Evolutionary conservation across 179 eudicot species (phyloP).

Genomic region (Silene noctiflora): DNA sequence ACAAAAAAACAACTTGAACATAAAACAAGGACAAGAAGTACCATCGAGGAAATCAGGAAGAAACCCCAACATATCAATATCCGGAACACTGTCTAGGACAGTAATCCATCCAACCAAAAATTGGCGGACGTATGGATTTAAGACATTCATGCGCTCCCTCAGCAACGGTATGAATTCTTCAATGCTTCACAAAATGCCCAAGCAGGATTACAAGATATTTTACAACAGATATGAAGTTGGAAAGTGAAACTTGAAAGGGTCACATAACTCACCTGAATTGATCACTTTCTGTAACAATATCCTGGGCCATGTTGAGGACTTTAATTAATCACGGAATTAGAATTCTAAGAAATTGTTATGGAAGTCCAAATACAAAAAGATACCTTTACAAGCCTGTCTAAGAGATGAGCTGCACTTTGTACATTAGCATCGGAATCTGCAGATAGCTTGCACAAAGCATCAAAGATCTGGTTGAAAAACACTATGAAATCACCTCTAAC

Average conservation of each 20-base stretch:
- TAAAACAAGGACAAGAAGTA: conserved; percentile 29
- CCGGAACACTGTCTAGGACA: conserved; percentile 97
- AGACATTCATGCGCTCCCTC: conserved; percentile 97
- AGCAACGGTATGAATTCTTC: conserved; percentile 98
- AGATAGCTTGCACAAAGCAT: conserved; percentile 94
- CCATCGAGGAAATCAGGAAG: conserved; percentile 99
- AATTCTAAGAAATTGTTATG: neutral
- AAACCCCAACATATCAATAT: conserved; percentile 97
- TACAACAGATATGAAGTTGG: neutral
- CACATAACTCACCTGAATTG: conserved; percentile 73
- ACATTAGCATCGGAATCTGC: conserved; percentile 97
- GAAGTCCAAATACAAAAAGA: neutral
- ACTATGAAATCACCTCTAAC: conserved; percentile 97
- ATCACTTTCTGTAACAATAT: conserved; percentile 96
- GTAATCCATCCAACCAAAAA: conserved; percentile 99
- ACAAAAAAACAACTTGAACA: neutral
- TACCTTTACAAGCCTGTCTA: conserved; percentile 98
- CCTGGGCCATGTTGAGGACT: conserved; percentile 46
- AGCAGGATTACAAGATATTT: conserved; percentile 21
- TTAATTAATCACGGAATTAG: conserved; percentile 16
- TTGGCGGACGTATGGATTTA: conserved; percentile 96
- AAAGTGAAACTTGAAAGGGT: conserved; percentile 11
- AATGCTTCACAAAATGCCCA: conserved; percentile 50
- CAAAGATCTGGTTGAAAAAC: conserved; percentile 91
- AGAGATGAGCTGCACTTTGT: conserved; percentile 99